A percentile compares a stretch with the other conserved stretches of the same genome.
These are phyloP conservation scores for Amylostereum areolatum DNA, from an alignment of 1,284 basidiomycete genomes.

Conservation along the genomic window DNA sequence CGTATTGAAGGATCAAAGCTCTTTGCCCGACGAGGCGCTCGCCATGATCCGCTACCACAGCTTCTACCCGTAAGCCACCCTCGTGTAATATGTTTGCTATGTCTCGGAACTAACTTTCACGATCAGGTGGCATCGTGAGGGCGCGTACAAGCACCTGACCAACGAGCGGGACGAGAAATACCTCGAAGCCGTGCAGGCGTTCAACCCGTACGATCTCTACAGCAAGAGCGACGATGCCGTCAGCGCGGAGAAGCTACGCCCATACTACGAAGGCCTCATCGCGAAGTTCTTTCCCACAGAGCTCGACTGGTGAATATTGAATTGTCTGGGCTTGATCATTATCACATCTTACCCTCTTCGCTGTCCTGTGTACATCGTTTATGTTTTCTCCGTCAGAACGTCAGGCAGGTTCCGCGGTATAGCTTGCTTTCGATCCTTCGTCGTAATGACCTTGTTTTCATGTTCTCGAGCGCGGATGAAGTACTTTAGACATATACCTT, in stretches of 20 bases:
- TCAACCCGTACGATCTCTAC: slow-evolving; percentile 91
- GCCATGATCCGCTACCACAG: slow-evolving; percentile 94
- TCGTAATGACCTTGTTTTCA: too few relatives aligned
- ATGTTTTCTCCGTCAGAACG: too few relatives aligned
- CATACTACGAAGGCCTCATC: slow-evolving; percentile 81
- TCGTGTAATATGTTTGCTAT: background rate
- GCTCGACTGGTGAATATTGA: too few relatives aligned
- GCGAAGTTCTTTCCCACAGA: slow-evolving; percentile 73
- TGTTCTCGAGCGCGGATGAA: too few relatives aligned
- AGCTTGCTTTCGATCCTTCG: too few relatives aligned
- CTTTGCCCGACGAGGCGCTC: slow-evolving; percentile 78
- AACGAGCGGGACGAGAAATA: slow-evolving; percentile 59
- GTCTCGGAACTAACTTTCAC: background rate
- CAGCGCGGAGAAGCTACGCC: slow-evolving; percentile 56
- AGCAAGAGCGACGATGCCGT: slow-evolving; percentile 79
- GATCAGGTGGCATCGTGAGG: slow-evolving; percentile 79
- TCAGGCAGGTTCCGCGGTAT: too few relatives aligned
- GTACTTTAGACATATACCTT: too few relatives aligned
- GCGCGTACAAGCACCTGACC: slow-evolving; percentile 75
- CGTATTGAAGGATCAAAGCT: slow-evolving; percentile 70
- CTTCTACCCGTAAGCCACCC: slow-evolving; percentile 70
- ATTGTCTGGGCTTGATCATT: too few relatives aligned
- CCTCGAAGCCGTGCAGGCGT: slow-evolving; percentile 66
- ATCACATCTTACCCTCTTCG: too few relatives aligned
- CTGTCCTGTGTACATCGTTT: too few relatives aligned